Percentiles rank a stretch among this genome's conserved stretches.
Conservation (phyloP, 2,329 filamentous ascomycete species). For the Ophiosphaerella herpotricha region DNA sequence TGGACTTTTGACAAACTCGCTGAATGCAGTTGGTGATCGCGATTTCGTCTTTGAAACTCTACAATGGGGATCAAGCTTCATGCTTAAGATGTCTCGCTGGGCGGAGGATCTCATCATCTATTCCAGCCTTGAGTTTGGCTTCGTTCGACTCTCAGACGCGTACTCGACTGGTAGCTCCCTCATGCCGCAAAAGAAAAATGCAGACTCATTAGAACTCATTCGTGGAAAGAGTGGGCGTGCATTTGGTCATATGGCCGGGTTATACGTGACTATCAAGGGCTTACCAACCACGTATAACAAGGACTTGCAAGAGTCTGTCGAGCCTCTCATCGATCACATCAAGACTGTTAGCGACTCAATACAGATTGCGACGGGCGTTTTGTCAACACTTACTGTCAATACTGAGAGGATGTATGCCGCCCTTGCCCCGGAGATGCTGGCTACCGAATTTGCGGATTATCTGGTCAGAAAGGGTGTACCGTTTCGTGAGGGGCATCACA, state of each 20-base stretch:
- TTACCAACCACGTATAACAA: conserved; percentile 88
- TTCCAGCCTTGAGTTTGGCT: conserved; percentile 75
- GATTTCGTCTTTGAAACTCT: conserved; percentile 84
- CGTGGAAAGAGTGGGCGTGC: conserved; percentile 77
- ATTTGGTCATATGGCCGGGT: conserved; percentile 80
- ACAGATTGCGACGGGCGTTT: conserved; percentile 79
- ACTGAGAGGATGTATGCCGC: conserved; percentile 79
- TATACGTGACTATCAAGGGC: conserved; percentile 77
- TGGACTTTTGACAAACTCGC: conserved; percentile 74
- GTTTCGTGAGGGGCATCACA: conserved; percentile 81
- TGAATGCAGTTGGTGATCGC: conserved; percentile 75
- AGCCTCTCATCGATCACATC: conserved; percentile 83
- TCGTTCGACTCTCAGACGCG: conserved; percentile 75
- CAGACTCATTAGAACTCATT: conserved; percentile 73
- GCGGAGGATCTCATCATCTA: conserved; percentile 88
- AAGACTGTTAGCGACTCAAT: conserved; percentile 82
- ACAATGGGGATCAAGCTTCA: conserved; percentile 78
- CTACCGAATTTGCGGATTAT: conserved; percentile 70
- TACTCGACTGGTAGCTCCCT: conserved; percentile 77
- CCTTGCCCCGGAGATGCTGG: conserved; percentile 82
- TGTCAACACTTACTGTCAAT: conserved; percentile 71
- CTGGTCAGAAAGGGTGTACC: conserved; percentile 70
- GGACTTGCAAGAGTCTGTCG: conserved; percentile 84
- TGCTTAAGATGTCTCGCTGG: conserved; percentile 80
- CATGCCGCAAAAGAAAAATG: conserved; percentile 87